Evolutionary conservation across 1,284 basidiomycete genomes (phyloP).

Genomic region (Malassezia slooffiae): DNA sequence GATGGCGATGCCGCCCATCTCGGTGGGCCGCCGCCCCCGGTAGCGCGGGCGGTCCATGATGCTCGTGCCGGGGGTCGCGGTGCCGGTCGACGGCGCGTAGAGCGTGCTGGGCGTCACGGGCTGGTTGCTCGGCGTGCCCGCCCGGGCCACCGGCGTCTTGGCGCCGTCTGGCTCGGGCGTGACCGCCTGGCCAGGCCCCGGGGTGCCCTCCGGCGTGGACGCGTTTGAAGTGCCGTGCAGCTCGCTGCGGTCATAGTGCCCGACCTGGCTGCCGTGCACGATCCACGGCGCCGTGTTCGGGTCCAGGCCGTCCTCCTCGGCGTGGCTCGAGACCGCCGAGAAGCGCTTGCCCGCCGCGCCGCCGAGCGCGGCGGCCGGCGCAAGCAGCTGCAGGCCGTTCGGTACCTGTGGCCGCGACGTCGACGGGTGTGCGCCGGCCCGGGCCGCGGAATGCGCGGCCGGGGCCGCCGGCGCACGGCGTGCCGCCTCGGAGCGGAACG

Average conservation of each 20-base stretch:
- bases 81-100: neutral
- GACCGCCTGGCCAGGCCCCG: neutral
- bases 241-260: constrained; percentile 12
- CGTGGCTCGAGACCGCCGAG: constrained; percentile 6
- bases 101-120: constrained; percentile 3
- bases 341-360: constrained; percentile 7
- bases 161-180: constrained; percentile 1
- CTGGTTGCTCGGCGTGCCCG: neutral
- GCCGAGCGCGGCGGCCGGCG: no score
- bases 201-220: no score
- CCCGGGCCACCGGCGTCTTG: neutral
- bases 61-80: constrained; percentile 7
- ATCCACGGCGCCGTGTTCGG: constrained; percentile 5
- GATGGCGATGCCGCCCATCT: constrained; percentile 22
- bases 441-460: no score
- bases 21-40: constrained; percentile 16
- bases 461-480: no score
- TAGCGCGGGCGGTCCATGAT: constrained; percentile 22
- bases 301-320: constrained; percentile 3
- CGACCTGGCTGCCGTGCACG: constrained; percentile 6
- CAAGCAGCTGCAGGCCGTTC: no score
- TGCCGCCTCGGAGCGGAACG: no score
- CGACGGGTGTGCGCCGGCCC: no score
- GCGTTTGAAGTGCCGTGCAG: constrained; percentile 7
- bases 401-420: no score